Evolutionary conservation across 2,329 filamentous ascomycete species (phyloP), one percentile per base, ranked within the genome.

Genomic region (Arthrobotrys megalospora): DNA sequence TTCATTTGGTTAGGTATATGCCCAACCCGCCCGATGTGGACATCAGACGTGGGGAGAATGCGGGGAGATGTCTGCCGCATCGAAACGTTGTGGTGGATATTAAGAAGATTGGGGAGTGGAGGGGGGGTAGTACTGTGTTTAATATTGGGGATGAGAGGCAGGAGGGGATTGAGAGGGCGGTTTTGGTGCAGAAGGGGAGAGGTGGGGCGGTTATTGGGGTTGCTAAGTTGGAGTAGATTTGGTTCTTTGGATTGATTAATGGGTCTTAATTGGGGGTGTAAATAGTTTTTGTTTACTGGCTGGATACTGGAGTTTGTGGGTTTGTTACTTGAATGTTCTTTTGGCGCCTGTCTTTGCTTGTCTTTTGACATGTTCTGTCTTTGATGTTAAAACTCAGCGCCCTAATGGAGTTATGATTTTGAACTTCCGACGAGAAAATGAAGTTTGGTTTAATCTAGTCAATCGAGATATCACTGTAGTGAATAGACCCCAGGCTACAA

Each of bases 31-130:
- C 83, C 43, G 80, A 70, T 7, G 79, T 84, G 41, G 83, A 84
- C 70, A 81, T 84, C 36, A 80, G 81, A 10, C 82, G 82, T 53
- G 83, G 83, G 0, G 81, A 82, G 2, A 84, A 84, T 79, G 84
- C 84, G 81, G 83, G 83, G 28, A 84, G 84, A 80, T 84, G 84
- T 64, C 69, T 85, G 12, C 70, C 80, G 32, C 83, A 85, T 63
- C 81, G 81, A 36, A 84, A 85, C 65, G 72, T 82, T 0, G 83
- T 84, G 0, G 81, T 80, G 36, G 81, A 82, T 24, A 67, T 84
- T 6, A 79, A 80, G 60, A 84, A 84, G 81, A 81, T 84, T 72
- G 84, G 84, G 5, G 82, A 84, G 70, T 85, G 83, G 83, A 80
- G 38, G 16, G 83, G 83, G 0, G 83, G 83, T 1, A 81, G 84